phyloP scores from a whole-genome alignment of 768 basidiomycete species.

The Boletales sp. region DNA sequence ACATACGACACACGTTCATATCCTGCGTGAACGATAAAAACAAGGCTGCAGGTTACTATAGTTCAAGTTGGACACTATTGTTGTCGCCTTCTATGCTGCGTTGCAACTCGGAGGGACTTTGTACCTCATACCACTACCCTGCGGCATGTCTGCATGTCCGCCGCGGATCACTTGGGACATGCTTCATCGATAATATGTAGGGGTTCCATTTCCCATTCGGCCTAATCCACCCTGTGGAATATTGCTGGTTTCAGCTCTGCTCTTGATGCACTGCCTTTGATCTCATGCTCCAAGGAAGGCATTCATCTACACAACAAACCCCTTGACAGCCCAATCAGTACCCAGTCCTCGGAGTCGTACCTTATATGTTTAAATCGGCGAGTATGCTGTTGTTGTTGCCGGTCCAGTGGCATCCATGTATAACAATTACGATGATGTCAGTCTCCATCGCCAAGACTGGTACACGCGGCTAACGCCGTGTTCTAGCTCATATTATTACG shows the following conservation, averaged over 20 bases:
- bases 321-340: neutral
- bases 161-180: neutral
- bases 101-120: too few species aligned
- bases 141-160: slow-evolving; percentile 3
- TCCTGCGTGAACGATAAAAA: too few species aligned
- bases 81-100: too few species aligned
- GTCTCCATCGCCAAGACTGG: slow-evolving; percentile 4
- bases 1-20: too few species aligned
- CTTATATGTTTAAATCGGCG: neutral
- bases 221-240: slow-evolving; percentile 4
- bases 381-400: neutral
- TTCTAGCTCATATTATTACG: slow-evolving; percentile 4
- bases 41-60: too few species aligned
- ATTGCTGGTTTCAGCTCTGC: neutral
- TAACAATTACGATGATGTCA: slow-evolving; percentile 1
- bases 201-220: neutral
- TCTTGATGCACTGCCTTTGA: slow-evolving; percentile 10
- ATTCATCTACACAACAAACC: neutral
- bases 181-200: neutral
- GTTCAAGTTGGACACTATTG: too few species aligned
- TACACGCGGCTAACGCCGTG: slow-evolving; percentile 13
- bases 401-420: neutral
- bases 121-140: neutral
- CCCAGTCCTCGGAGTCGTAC: neutral
- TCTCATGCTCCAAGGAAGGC: neutral